Evolutionary conservation across 441 rosid genomes (phyloP), one percentile per base, ranked within the genome.

Genomic region (Adansonia gregorii): DNA sequence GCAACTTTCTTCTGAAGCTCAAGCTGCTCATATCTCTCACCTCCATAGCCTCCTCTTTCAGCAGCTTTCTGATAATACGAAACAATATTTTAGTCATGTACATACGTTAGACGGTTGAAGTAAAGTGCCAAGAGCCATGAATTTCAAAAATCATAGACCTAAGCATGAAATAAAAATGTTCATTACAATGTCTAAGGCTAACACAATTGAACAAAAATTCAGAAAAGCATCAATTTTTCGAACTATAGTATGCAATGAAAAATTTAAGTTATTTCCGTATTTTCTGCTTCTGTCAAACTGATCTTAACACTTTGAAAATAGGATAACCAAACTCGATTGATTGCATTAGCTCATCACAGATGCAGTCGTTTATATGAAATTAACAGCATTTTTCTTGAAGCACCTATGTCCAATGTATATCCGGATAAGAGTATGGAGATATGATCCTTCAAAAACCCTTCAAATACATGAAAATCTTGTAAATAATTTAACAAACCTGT

Each of bases 21-120:
- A 8, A 94, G 87, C 49, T 81, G 83, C 78, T 96, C 99, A 31
- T 94, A 96, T 79, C 98, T 89, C 92, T 96, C 99, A 14, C 81
- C 92, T 60, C 99, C 98, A 67, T 91, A 96, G 70, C 98, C 98
- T 74, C 99, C 98, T 84, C 99, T 92, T 80, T 94, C 97, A 0
- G 97, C 92, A 80, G 99, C 98, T 91, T 85, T 90, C 89, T 92
- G 86, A 67, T 58, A 75, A 80, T 63, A 77, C 73, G 15, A 39
- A 71, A 58, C 11, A 43, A 60, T 43, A 58, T 19, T 39, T 73
- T 2, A 52, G 51, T 67, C 27, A 43, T 27, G 24, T 2, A 73
- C 3, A 4, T 20, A 66, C 41, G 46, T n/a, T 64, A 39, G 27
- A 2, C 27, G 35, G 35, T 31, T 31, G 35, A 31, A 31, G 35